phyloP scores from a whole-genome alignment of 31 red algal species.

The Porphyra umbilicalis region DNA sequence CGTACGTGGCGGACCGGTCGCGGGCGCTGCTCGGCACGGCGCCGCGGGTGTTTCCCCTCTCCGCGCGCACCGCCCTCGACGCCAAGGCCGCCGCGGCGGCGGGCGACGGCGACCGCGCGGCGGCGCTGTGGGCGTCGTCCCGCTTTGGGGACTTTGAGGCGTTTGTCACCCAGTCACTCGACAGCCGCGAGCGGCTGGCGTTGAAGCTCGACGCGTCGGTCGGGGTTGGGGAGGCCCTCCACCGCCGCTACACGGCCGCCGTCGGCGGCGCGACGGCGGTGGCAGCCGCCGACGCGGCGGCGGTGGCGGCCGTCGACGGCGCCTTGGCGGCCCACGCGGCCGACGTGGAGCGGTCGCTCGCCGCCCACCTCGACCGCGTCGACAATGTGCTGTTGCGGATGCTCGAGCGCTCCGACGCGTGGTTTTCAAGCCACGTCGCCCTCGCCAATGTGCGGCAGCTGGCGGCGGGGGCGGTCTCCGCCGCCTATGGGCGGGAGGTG shows the following conservation, averaged over 20 bases:
- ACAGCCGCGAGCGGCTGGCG: constrained; percentile 27
- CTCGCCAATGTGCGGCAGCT: constrained; percentile 12
- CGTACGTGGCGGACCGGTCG: constrained; percentile 25
- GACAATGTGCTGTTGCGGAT: constrained; percentile 21
- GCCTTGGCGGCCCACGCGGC: neutral
- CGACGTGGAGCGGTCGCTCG: constrained; percentile 2
- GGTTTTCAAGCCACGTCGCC: constrained; percentile 14
- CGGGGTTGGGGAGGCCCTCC: neutral
- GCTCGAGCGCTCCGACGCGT: constrained; percentile 6
- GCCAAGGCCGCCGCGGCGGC: constrained; percentile 9
- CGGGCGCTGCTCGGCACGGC: constrained; percentile 21
- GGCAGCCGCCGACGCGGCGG: constrained; percentile 4
- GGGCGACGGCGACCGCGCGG: neutral
- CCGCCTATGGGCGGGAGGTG: constrained; percentile 24
- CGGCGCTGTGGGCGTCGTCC: constrained; percentile 2
- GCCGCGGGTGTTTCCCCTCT: constrained; percentile 30
- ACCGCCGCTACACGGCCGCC: constrained; percentile 13
- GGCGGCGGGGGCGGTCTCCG: neutral
- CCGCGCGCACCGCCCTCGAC: constrained; percentile 13
- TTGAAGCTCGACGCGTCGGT: constrained; percentile 35
- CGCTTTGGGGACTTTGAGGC: constrained; percentile 25
- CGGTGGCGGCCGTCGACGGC: constrained; percentile 5
- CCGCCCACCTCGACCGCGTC: constrained; percentile 6
- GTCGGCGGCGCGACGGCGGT: neutral
- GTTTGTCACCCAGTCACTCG: constrained; percentile 26